Percentiles rank a stretch among this genome's conserved stretches.
phyloP scores from a whole-genome alignment of 345 rosid genomes.

The Eucalyptus sp. region DNA sequence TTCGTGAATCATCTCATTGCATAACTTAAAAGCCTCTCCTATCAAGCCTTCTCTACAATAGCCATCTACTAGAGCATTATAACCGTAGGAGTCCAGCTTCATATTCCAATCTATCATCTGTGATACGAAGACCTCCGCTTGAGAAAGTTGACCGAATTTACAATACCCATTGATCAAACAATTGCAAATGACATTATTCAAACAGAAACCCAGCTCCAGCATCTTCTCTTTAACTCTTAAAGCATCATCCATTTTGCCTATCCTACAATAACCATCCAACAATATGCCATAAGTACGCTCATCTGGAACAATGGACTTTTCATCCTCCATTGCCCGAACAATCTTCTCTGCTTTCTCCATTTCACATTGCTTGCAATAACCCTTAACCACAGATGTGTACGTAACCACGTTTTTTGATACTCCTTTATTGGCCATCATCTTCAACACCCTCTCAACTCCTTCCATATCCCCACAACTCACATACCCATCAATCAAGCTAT shows the following conservation, averaged over 20 bases:
- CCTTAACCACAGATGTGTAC: conserved; percentile 45
- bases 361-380: conserved; percentile 36
- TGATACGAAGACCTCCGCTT: conserved; percentile 32
- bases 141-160: conserved; percentile 36
- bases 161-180: conserved; percentile 74
- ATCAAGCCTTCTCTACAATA: conserved; percentile 42
- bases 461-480: conserved; percentile 46
- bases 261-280: conserved; percentile 69
- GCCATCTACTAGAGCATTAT: conserved; percentile 70
- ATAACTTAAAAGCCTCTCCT: conserved; percentile 50
- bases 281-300: conserved; percentile 59
- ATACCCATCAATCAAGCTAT: conserved; percentile 72
- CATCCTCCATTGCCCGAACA: conserved; percentile 4
- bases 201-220: conserved; percentile 44
- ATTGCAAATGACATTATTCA: conserved; percentile 62
- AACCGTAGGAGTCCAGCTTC: conserved; percentile 62
- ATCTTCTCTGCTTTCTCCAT: conserved; percentile 53
- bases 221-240: conserved; percentile 45
- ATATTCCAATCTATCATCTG: conserved; percentile 45
- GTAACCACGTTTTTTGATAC: conserved; percentile 41
- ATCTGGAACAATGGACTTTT: conserved; percentile 28
- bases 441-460: conserved; percentile 27
- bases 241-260: conserved; percentile 49
- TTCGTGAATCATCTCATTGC: conserved; percentile 32
- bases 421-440: conserved; percentile 39